Conservation (phyloP, 1,284 basidiomycete species). For the Ustilago shanxiensis region DNA sequence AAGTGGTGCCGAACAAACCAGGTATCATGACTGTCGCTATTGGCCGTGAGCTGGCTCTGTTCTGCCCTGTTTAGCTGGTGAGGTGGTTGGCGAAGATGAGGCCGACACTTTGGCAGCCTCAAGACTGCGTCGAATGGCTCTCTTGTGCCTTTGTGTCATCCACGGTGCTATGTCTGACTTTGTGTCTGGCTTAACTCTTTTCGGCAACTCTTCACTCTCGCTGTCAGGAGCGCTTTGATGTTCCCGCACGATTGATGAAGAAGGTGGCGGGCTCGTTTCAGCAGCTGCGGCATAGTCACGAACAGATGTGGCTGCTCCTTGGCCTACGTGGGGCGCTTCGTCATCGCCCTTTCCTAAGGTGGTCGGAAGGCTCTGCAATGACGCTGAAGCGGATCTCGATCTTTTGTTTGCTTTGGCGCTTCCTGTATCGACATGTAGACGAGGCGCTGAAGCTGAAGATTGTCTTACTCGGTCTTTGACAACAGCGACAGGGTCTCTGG, state of each 20-base stretch:
- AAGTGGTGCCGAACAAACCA: too few relatives aligned
- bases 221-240: not conserved
- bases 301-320: not conserved
- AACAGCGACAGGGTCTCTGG: not conserved
- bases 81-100: not conserved
- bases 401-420: not conserved
- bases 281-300: not conserved
- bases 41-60: not conserved
- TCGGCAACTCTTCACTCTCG: not conserved
- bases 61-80: not conserved
- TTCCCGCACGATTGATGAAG: not conserved
- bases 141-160: conserved; percentile 31
- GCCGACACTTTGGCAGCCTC: conserved; percentile 1
- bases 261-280: not conserved
- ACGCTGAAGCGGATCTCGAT: not conserved
- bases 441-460: not conserved
- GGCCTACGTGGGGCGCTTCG: not conserved
- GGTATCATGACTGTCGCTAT: not conserved
- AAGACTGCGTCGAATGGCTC: conserved; percentile 31
- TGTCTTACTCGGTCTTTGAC: not conserved
- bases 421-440: not conserved
- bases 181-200: conserved; percentile 22
- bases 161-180: conserved; percentile 34
- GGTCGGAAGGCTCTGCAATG: not conserved
- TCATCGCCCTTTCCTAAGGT: not conserved